Evolutionary conservation across 1,139 yeast species (phyloP).

Genomic region (Hyphopichia pseudoburtonii): DNA sequence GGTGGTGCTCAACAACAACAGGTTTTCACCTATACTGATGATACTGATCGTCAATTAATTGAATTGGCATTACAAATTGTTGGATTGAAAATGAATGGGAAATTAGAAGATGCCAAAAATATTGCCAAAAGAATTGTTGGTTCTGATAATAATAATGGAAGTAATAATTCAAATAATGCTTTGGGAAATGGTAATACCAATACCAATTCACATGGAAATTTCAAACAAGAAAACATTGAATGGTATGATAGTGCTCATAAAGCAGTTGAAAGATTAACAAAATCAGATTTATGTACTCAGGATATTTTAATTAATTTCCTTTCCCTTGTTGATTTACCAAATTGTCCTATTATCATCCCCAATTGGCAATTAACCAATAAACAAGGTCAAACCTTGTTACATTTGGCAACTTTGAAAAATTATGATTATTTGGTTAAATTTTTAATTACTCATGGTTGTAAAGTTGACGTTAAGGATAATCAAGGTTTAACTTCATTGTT

Average conservation of each 20-base stretch:
- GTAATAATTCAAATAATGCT: conserved; percentile 8
- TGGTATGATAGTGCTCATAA: conserved; percentile 53
- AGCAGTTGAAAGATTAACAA: conserved; percentile 50
- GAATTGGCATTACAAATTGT: conserved; percentile 92
- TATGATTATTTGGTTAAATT: conserved; percentile 61
- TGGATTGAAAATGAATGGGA: conserved; percentile 93
- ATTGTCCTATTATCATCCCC: conserved; percentile 61
- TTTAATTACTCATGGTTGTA: conserved; percentile 75
- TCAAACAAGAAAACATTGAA: conserved; percentile 27
- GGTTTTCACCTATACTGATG: conserved; percentile 86
- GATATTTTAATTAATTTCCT: conserved; percentile 63
- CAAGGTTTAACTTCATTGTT: conserved; percentile 88
- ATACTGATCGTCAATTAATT: conserved; percentile 87
- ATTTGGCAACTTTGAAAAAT: conserved; percentile 76
- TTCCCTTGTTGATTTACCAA: conserved; percentile 59
- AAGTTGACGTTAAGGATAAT: conserved; percentile 69
- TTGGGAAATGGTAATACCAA: conserved; percentile 9
- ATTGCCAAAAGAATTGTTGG: conserved; percentile 86
- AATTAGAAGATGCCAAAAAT: conserved; percentile 86
- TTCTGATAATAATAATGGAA: conserved; percentile 31
- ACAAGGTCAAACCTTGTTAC: conserved; percentile 87
- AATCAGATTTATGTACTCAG: conserved; percentile 52
- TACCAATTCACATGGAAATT: conserved; percentile 5
- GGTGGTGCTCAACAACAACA: conserved; percentile 46
- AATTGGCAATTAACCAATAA: conserved; percentile 79